These are phyloP conservation scores for Orbilia brochopaga DNA, from an alignment of 2,329 filamentous ascomycete species.

Conservation along the genomic window DNA sequence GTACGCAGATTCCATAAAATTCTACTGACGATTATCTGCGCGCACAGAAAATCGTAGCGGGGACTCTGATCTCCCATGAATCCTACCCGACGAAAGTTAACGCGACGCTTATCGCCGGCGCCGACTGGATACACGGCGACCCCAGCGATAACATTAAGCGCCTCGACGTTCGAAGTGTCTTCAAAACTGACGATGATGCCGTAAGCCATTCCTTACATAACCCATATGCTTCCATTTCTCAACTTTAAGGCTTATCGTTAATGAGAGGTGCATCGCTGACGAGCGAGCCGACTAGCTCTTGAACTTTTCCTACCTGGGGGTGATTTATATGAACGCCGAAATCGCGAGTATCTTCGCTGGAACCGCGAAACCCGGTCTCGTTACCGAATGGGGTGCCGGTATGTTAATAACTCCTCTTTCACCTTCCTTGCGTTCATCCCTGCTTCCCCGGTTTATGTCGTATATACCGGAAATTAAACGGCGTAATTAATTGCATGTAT, in stretches of 20 bases:
- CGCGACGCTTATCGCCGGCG: conserved; percentile 58
- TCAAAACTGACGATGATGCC: conserved; percentile 54
- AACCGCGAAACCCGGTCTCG: conserved; percentile 58
- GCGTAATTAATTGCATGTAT: background rate
- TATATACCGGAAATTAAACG: background rate
- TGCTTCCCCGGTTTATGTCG: background rate
- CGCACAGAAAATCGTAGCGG: conserved; percentile 52
- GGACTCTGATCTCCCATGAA: conserved; percentile 58
- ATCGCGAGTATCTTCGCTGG: conserved; percentile 57
- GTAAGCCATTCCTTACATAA: conserved; percentile 23
- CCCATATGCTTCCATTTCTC: background rate
- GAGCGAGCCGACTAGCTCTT: conserved; percentile 54
- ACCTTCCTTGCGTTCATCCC: conserved; percentile 29
- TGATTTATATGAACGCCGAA: conserved; percentile 57
- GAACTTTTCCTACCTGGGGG: conserved; percentile 58
- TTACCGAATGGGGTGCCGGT: conserved; percentile 59
- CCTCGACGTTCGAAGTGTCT: conserved; percentile 58
- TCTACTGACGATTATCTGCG: background rate
- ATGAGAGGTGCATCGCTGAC: background rate
- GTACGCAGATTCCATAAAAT: background rate
- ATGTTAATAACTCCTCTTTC: conserved; percentile 51
- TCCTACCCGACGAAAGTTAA: conserved; percentile 57
- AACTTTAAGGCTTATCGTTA: background rate
- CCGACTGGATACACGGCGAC: conserved; percentile 59
- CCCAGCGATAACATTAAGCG: conserved; percentile 58